Percentiles rank a stretch among this genome's conserved stretches.
phyloP scores from a whole-genome alignment of 2,329 filamentous ascomycete genomes.

The Aspergillus awamori region DNA sequence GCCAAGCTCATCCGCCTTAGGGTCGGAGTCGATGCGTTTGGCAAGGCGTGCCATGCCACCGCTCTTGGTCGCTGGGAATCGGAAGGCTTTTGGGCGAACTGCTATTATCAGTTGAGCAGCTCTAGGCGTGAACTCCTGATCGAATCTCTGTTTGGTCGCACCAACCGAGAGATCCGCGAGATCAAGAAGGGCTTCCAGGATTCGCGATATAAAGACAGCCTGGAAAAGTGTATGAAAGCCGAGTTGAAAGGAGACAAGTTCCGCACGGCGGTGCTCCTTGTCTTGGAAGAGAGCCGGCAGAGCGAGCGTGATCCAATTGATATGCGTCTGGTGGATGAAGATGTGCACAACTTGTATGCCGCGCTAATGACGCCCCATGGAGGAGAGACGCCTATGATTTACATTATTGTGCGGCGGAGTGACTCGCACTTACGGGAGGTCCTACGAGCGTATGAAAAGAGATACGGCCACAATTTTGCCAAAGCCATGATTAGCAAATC shows the following conservation, averaged over 20 bases:
- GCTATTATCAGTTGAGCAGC: slow-evolving; percentile 90
- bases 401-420: slow-evolving; percentile 77
- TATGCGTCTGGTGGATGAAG: slow-evolving; percentile 64
- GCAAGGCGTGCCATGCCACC: slow-evolving; percentile 88
- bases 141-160: slow-evolving; percentile 86
- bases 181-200: slow-evolving; percentile 91
- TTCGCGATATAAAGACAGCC: slow-evolving; percentile 83
- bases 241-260: slow-evolving; percentile 97
- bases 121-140: slow-evolving; percentile 86
- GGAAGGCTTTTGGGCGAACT: slow-evolving; percentile 97
- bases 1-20: slow-evolving; percentile 55
- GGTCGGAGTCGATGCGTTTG: slow-evolving; percentile 61
- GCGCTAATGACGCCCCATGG: slow-evolving; percentile 72
- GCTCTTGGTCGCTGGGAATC: slow-evolving; percentile 88
- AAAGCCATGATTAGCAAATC: slow-evolving; percentile 85
- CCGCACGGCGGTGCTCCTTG: slow-evolving; percentile 80
- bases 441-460: slow-evolving; percentile 72
- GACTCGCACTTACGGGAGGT: slow-evolving; percentile 82
- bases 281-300: slow-evolving; percentile 80
- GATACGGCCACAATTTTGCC: slow-evolving; percentile 79
- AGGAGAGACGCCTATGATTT: slow-evolving; percentile 84
- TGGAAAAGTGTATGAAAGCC: slow-evolving; percentile 83
- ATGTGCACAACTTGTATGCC: slow-evolving; percentile 72
- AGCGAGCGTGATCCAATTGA: slow-evolving; percentile 74
- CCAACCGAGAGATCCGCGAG: slow-evolving; percentile 79